Base-by-base conservation (phyloP, 2,329 filamentous ascomycete genomes). In the Fusarium neocosmosporiellum region DNA sequence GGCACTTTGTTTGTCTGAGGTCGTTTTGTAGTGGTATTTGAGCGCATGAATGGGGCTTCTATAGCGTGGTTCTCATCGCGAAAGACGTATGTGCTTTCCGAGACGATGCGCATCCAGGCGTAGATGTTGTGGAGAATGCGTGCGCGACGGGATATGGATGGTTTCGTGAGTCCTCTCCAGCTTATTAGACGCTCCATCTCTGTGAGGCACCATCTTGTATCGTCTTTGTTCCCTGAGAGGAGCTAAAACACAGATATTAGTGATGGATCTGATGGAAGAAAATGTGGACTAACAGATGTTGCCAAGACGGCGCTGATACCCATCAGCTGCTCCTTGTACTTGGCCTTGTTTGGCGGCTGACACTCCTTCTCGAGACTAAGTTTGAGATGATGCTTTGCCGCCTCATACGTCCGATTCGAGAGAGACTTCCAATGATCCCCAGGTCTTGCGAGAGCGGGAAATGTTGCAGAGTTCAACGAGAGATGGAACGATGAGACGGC, bases 91-190 rank as follows among this genome's bases (percentile, higher is more conserved):
- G 75, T 69, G 31, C 71, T 74, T 24, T 75, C 73, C 0, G 73
- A 76, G 2, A 75, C 73, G 24, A 75, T 76, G 31, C 73, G 73
- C 71, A 76, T 75, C 73, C 73, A 75, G 36, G 73, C 73, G 34
- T 75, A 75, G 10, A 76, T 71, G 39, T 76, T 75, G 46, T 75
- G 73, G 0, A 75, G 54, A 0, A 75, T 27, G 0, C 73, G 71
- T 1, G 73, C 73, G 22, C 73, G 71, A 1, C 73, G 73, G 13
- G 73, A 75, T 39, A 75, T 74, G 1, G 60, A 64, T 6, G 64
- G 73, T 20, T 75, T 75, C 0, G 69, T 70, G 8, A 75, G 54
- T 2, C 73, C 73, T 18, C 73, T 69, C 64, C 62, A 64, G n/a
- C 69, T 60, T 11, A 75, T 76, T 6, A 75, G 69, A 0, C 71